Base-by-base conservation (phyloP, 495 filamentous ascomycete species). In the Xylaria bambusicola region DNA sequence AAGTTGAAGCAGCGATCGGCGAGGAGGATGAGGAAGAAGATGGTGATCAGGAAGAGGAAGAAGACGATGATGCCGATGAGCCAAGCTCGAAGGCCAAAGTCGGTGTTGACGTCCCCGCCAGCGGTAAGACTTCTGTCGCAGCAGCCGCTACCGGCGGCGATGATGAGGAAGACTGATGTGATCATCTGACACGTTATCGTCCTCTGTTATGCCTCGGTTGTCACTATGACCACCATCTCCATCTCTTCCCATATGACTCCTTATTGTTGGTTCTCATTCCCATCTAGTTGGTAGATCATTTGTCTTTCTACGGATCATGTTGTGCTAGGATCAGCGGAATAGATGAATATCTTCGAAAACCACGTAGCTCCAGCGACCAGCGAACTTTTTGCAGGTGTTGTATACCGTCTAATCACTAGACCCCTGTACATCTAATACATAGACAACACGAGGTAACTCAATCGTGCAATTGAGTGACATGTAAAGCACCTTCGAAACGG, bases 1-100 rank as follows among this genome's bases (percentile, higher is more conserved):
- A 73, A 1, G 71, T 69, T 10, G 73, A 73, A 8, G 73, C 55
- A 13, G 67, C 67, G 23, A 71, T 73, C 7, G 66, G 68, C 8
- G 69, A 74, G 20, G 73, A 61, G 15, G 69, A 76, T 52, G 72
- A 58, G 9, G 77, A 71, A 13, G 77, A 60, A 6, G 73, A 68
- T 10, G 73, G 60, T n/a, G 67, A 61, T 33, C 66, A 66, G 15
- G 71, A 61, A 29, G 71, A 68, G 9, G 65, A 70, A 26, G 64
- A 70, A 23, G 50, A 70, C 21, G 64, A 70, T 13, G 70, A 66
- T 24, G 67, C 69, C 31, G 69, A 58, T 10, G 74, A 66, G 12
- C 73, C 56, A n/a, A 68, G 61, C 6, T 69, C 56, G n/a, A 72
- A 70, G 6, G 64, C 45, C 1, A 66, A 50, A 35, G 62, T 60